These are phyloP conservation scores for Trichoderma asperellum DNA, from an alignment of 2,329 filamentous ascomycete species.

Conservation along the genomic window DNA sequence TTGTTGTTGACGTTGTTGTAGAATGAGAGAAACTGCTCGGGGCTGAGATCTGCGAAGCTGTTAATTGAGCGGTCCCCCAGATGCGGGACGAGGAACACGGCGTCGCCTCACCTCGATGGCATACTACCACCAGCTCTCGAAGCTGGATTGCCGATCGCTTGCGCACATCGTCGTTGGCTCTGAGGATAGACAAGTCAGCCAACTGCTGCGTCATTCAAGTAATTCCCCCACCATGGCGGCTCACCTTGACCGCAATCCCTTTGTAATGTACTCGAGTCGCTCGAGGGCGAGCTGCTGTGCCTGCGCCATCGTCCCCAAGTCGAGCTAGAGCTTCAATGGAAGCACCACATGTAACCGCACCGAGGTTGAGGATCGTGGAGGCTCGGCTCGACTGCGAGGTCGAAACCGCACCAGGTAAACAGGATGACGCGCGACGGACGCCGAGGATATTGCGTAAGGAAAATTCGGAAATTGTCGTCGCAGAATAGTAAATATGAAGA, in stretches of 20 bases:
- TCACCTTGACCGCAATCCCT: constrained; percentile 61
- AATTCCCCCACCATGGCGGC: constrained; percentile 29
- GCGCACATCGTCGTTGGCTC: constrained; percentile 52
- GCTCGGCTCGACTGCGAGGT: constrained; percentile 13
- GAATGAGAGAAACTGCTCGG: constrained; percentile 72
- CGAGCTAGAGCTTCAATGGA: constrained; percentile 30
- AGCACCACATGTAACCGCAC: constrained; percentile 25
- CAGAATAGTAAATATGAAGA: constrained; percentile 2
- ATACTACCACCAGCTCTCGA: constrained; percentile 58
- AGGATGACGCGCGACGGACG: constrained; percentile 21
- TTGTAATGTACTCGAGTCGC: constrained; percentile 58
- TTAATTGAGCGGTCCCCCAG: constrained; percentile 29
- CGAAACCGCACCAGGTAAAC: constrained; percentile 6
- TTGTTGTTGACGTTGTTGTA: constrained; percentile 61
- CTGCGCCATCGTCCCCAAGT: constrained; percentile 46
- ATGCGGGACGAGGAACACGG: constrained; percentile 1
- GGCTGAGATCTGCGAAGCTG: constrained; percentile 65
- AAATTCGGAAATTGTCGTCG: constrained; percentile 7
- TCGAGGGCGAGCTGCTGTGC: constrained; percentile 59
- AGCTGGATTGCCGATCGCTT: constrained; percentile 59
- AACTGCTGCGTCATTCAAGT: constrained; percentile 1
- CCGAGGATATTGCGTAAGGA: neutral
- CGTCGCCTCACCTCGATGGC: constrained; percentile 55
- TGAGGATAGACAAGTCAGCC: constrained; percentile 29
- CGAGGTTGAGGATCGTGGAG: neutral